Evolutionary conservation across 2,329 filamentous ascomycete species (phyloP).

Genomic region (Xylariales sp.): DNA sequence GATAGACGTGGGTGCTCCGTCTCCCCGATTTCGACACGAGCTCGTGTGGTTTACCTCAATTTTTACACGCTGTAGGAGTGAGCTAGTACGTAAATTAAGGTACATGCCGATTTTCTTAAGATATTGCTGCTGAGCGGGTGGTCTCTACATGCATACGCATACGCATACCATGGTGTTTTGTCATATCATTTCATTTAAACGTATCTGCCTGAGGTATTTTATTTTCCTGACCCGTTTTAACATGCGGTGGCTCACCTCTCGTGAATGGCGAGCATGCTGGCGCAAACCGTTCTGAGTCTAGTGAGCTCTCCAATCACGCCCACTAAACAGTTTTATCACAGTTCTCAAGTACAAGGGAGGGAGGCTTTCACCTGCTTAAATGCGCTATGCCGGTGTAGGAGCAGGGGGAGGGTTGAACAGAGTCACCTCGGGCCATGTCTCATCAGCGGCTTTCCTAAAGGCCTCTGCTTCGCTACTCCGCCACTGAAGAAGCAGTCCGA

Average conservation of each 20-base stretch:
- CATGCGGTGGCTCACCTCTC: constrained; percentile 18
- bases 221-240: constrained; percentile 12
- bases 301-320: constrained; percentile 8
- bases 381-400: constrained; percentile 23
- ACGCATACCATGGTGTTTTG: neutral
- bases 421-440: constrained; percentile 64
- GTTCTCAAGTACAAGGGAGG: constrained; percentile 14
- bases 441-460: constrained; percentile 61
- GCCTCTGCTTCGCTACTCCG: constrained; percentile 60
- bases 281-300: constrained; percentile 5
- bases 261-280: constrained; percentile 11
- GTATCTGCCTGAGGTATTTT: constrained; percentile 6
- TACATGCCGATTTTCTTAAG: neutral
- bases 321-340: constrained; percentile 23
- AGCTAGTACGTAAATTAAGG: neutral
- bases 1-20: neutral
- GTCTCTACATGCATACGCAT: neutral
- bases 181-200: constrained; percentile 15
- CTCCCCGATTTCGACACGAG: neutral
- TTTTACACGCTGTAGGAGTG: neutral
- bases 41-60: neutral
- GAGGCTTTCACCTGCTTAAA: neutral
- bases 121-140: neutral
- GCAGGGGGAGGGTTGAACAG: constrained; percentile 51
- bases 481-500: constrained; percentile 61